Evolutionary conservation across 2,329 filamentous ascomycete genomes (phyloP).

Genomic region (Rachicladosporium sp.): DNA sequence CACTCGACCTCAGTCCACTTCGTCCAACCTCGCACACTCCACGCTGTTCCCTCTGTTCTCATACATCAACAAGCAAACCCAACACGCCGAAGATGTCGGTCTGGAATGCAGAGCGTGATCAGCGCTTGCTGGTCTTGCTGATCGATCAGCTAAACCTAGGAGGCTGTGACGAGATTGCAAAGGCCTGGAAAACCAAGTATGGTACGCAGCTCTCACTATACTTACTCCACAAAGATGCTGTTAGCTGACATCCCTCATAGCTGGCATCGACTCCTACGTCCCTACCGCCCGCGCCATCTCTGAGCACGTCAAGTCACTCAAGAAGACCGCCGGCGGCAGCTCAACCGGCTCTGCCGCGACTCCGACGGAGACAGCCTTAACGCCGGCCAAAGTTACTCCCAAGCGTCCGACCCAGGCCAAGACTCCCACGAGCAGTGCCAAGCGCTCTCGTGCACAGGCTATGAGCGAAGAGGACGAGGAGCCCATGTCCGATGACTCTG

Average conservation of each 20-base stretch:
- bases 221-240: too few species aligned
- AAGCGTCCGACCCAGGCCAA: constrained; percentile 1
- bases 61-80: not conserved
- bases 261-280: too few species aligned
- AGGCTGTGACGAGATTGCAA: constrained; percentile 2
- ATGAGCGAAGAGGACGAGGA: constrained; percentile 7
- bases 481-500: constrained; percentile 14
- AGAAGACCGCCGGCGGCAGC: constrained; percentile 3
- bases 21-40: not conserved
- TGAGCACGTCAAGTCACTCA: constrained; percentile 13
- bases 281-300: constrained; percentile 9
- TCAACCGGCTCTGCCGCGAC: not conserved
- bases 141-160: constrained; percentile 11
- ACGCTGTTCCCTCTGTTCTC: not conserved
- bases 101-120: constrained; percentile 15
- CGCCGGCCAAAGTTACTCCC: constrained; percentile 3
- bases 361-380: constrained; percentile 1
- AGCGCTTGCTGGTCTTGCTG: constrained; percentile 15
- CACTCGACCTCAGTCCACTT: not conserved
- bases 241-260: too few species aligned
- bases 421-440: constrained; percentile 6
- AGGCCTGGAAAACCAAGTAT: constrained; percentile 9
- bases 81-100: constrained; percentile 13
- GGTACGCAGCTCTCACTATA: constrained; percentile 1
- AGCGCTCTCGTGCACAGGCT: constrained; percentile 7